These are phyloP conservation scores for Moesziomyces sp. DNA, from an alignment of 1,284 basidiomycete genomes.

Conservation along the genomic window DNA sequence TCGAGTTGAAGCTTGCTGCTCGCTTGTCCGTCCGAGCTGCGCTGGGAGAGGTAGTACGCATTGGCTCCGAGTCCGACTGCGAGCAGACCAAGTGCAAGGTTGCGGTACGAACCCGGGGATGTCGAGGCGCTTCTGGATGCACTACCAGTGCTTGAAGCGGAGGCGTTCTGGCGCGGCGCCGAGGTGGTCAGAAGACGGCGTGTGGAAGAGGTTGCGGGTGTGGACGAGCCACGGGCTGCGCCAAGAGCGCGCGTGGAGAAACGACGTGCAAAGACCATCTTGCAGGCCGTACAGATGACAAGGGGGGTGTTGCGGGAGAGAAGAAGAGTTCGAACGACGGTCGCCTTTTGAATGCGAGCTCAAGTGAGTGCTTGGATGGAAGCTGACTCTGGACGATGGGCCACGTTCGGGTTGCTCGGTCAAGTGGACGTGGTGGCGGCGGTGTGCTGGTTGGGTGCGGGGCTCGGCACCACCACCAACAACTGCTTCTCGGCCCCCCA, in stretches of 20 bases:
- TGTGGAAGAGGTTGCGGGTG: background rate
- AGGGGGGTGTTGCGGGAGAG: background rate
- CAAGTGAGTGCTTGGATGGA: too few relatives aligned
- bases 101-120: conserved; percentile 7
- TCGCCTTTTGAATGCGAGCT: too few relatives aligned
- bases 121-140: background rate
- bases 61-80: conserved; percentile 35
- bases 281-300: background rate
- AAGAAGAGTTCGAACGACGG: background rate
- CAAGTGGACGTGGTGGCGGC: too few relatives aligned
- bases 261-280: conserved; percentile 11
- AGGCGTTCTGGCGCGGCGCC: conserved; percentile 11
- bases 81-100: conserved; percentile 26
- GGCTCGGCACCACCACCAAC: too few relatives aligned
- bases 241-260: conserved; percentile 2
- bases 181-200: conserved; percentile 10
- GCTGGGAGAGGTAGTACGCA: conserved; percentile 29
- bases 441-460: too few relatives aligned
- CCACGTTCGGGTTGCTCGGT: too few relatives aligned
- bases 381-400: too few relatives aligned
- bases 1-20: conserved; percentile 19
- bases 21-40: background rate
- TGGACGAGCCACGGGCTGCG: conserved; percentile 3
- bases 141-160: background rate
- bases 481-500: too few relatives aligned